phyloP scores from a whole-genome alignment of 345 rosid genomes.

The Turnera subulata region DNA sequence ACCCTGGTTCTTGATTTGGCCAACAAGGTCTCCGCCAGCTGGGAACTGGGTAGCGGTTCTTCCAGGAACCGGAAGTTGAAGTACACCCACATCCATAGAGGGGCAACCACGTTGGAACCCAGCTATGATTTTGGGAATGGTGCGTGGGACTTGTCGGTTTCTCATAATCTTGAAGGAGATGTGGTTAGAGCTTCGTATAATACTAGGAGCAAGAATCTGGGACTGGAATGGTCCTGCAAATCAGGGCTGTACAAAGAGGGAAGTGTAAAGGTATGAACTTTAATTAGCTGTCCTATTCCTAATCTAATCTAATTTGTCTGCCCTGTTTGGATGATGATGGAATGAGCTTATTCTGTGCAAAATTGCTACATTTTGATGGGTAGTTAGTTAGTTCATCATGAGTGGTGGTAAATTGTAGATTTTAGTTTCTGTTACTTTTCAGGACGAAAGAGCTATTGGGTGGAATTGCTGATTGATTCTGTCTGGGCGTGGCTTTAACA shows the following conservation, averaged over 20 bases:
- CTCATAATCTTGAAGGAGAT: slow-evolving; percentile 26
- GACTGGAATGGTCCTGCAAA: slow-evolving; percentile 27
- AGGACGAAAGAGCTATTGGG: no score
- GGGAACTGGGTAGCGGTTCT: slow-evolving; percentile 23
- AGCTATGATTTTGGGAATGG: slow-evolving; percentile 33
- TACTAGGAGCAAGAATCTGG: slow-evolving; percentile 21
- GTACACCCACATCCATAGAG: slow-evolving; percentile 25
- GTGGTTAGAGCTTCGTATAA: slow-evolving; percentile 29
- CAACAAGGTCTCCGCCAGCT: slow-evolving; percentile 29
- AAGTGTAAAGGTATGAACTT: slow-evolving; percentile 33
- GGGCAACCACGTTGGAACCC: slow-evolving; percentile 27
- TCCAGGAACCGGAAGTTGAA: slow-evolving; percentile 27
- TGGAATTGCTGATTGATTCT: no score
- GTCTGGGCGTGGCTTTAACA: background rate
- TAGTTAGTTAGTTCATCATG: background rate
- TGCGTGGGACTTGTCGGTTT: slow-evolving; percentile 35
- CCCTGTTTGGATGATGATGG: no score
- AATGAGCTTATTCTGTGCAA: no score
- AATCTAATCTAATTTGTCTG: no score
- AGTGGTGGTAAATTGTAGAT: no score
- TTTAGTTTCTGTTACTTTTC: no score
- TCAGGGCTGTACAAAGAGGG: slow-evolving; percentile 20
- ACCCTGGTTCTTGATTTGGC: slow-evolving; percentile 18
- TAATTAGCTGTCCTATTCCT: no score
- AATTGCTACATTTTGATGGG: background rate